These are phyloP conservation scores for Trypanosoma brucei DNA, from an alignment of 208 protist species.

Conservation along the genomic window DNA sequence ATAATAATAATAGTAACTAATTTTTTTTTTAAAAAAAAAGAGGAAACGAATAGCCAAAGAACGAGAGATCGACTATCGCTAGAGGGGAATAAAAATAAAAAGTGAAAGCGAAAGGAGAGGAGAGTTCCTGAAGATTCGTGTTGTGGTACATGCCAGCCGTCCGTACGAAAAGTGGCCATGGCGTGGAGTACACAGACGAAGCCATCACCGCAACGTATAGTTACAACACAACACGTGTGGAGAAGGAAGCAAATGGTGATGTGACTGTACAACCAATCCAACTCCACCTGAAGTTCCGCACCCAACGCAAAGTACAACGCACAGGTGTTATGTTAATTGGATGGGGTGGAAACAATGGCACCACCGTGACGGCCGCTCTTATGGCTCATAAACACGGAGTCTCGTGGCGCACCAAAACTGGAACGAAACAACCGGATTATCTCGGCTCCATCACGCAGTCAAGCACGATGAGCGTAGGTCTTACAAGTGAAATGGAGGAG, in stretches of 20 bases:
- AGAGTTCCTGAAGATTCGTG: background rate
- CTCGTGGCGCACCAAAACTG: conserved; percentile 92
- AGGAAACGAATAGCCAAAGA: too few species aligned
- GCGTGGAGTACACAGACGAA: conserved; percentile 73
- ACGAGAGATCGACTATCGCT: too few species aligned
- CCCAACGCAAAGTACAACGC: conserved; percentile 77
- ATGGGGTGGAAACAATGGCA: conserved; percentile 98
- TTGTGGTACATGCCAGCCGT: conserved; percentile 32
- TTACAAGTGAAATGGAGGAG: conserved; percentile 85
- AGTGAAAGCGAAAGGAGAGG: background rate
- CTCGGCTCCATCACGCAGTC: conserved; percentile 97
- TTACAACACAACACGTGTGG: conserved; percentile 80
- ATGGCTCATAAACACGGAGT: conserved; percentile 94
- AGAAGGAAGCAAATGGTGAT: conserved; percentile 25
- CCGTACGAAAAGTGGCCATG: conserved; percentile 37
- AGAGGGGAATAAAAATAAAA: background rate
- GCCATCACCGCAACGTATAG: conserved; percentile 77
- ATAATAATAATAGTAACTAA: too few species aligned
- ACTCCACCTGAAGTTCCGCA: conserved; percentile 82
- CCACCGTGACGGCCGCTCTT: conserved; percentile 95
- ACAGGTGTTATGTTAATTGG: conserved; percentile 96
- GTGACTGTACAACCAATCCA: conserved; percentile 69
- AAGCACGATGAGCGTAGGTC: conserved; percentile 93
- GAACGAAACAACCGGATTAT: conserved; percentile 94
- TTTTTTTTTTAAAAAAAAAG: too few species aligned